These are phyloP conservation scores for Acer saccharum DNA, from an alignment of 345 rosid genomes.

Conservation along the genomic window DNA sequence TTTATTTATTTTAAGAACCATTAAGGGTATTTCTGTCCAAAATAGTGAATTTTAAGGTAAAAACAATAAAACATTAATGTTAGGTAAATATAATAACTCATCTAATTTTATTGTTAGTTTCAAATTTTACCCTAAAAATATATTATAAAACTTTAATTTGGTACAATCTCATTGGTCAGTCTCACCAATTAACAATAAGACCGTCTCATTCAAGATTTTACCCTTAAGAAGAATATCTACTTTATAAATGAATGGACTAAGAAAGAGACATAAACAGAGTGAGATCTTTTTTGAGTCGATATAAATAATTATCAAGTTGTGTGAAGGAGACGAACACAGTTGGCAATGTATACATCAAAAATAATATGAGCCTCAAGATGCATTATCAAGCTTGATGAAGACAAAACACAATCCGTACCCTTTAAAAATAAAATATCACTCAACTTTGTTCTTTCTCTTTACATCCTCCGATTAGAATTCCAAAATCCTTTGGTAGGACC, in stretches of 20 bases:
- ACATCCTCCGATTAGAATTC: constrained; percentile 13
- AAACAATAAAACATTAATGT: too few species aligned
- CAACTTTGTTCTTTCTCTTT: background rate
- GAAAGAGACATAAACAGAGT: background rate
- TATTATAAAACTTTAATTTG: too few species aligned
- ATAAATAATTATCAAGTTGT: background rate
- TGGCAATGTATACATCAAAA: background rate
- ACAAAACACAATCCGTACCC: too few species aligned
- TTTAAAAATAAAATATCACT: background rate
- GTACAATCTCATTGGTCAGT: too few species aligned
- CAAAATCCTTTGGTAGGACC: background rate
- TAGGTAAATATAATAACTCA: too few species aligned
- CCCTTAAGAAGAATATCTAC: background rate
- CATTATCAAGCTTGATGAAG: constrained; percentile 2
- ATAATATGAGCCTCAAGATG: constrained; percentile 7
- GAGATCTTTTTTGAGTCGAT: background rate
- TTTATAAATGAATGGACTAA: background rate
- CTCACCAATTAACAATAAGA: too few species aligned
- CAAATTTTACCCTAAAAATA: too few species aligned
- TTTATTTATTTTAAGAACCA: too few species aligned
- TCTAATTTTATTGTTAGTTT: too few species aligned
- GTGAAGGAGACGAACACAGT: constrained; percentile 17
- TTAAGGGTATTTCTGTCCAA: too few species aligned
- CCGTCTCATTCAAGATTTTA: too few species aligned
- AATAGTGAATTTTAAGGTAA: too few species aligned